A percentile compares a stretch with the other conserved stretches of the same genome.
phyloP scores from a whole-genome alignment of 1,139 yeast genomes.

The Martiniozyma asiatica region DNA sequence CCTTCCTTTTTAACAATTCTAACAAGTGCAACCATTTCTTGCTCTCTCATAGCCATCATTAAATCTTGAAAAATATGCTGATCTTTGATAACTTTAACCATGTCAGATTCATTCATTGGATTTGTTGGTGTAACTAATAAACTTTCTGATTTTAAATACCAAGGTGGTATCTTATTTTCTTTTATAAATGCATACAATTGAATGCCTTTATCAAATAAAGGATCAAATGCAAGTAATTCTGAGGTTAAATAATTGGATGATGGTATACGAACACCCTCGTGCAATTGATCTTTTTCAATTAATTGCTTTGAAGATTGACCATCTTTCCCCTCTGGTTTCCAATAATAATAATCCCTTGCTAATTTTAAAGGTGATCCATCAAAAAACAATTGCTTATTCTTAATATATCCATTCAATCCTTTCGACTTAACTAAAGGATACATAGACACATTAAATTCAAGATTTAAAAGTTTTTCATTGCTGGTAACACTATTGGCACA shows the following conservation, averaged over 20 bases:
- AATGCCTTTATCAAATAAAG: constrained; percentile 5
- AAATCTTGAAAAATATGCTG: constrained; percentile 36
- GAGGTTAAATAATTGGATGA: constrained; percentile 1
- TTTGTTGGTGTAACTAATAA: constrained; percentile 32
- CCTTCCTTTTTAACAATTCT: constrained; percentile 43
- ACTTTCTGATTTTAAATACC: constrained; percentile 48
- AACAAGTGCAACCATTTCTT: constrained; percentile 43
- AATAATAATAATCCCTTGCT: constrained; percentile 1
- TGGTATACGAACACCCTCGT: constrained; percentile 1
- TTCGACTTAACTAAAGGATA: constrained; percentile 10
- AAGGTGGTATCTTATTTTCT: constrained; percentile 36
- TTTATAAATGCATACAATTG: constrained; percentile 46
- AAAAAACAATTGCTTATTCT: constrained; percentile 1
- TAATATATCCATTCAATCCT: constrained; percentile 6
- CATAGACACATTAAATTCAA: constrained; percentile 7
- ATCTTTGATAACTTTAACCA: constrained; percentile 1
- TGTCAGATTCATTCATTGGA: too few species aligned
- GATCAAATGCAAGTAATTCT: background rate
- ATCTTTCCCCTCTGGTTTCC: constrained; percentile 1
- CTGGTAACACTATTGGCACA: too few species aligned
- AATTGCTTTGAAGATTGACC: too few species aligned
- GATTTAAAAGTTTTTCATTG: too few species aligned
- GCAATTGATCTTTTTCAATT: constrained; percentile 1
- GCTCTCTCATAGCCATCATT: constrained; percentile 39
- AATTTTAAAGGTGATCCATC: constrained; percentile 1